phyloP scores from a whole-genome alignment of 495 filamentous ascomycete species.

The Hypoxylon intermedium region DNA sequence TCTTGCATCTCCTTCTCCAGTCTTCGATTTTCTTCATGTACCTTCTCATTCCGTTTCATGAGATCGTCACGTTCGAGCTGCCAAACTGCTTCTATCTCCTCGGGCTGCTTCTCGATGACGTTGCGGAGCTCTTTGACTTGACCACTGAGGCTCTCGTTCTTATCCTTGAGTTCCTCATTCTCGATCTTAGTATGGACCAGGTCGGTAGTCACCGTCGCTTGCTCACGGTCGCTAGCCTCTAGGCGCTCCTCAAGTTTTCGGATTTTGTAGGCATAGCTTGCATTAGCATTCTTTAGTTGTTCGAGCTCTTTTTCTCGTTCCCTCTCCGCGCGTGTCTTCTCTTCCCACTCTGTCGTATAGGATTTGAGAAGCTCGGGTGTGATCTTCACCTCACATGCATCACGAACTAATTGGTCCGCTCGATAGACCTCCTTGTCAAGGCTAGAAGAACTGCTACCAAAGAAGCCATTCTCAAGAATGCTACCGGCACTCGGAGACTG shows the following conservation, averaged over 20 bases:
- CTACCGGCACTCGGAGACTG: conserved; percentile 84
- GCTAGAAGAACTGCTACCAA: conserved; percentile 81
- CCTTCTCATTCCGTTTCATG: conserved; percentile 90
- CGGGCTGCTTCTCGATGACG: conserved; percentile 87
- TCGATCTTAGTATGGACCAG: conserved; percentile 91
- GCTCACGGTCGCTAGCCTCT: conserved; percentile 89
- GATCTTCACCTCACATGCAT: conserved; percentile 90
- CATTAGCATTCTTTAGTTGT: conserved; percentile 67
- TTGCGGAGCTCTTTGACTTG: conserved; percentile 83
- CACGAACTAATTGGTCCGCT: conserved; percentile 89
- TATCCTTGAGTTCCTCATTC: conserved; percentile 85
- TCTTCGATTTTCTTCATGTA: conserved; percentile 89
- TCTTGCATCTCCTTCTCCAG: conserved; percentile 91
- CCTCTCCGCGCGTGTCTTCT: conserved; percentile 76
- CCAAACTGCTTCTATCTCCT: conserved; percentile 83
- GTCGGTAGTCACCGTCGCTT: conserved; percentile 89
- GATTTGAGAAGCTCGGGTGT: conserved; percentile 76
- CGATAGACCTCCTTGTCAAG: conserved; percentile 95
- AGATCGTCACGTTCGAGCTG: conserved; percentile 88
- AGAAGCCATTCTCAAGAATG: conserved; percentile 95
- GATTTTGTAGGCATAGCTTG: conserved; percentile 70
- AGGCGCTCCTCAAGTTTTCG: conserved; percentile 85
- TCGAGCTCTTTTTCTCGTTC: conserved; percentile 88
- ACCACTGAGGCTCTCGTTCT: conserved; percentile 82
- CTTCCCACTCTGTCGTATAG: conserved; percentile 91